Conservation (phyloP, 2,329 filamentous ascomycete genomes). For the Epichloe aotearoae region DNA sequence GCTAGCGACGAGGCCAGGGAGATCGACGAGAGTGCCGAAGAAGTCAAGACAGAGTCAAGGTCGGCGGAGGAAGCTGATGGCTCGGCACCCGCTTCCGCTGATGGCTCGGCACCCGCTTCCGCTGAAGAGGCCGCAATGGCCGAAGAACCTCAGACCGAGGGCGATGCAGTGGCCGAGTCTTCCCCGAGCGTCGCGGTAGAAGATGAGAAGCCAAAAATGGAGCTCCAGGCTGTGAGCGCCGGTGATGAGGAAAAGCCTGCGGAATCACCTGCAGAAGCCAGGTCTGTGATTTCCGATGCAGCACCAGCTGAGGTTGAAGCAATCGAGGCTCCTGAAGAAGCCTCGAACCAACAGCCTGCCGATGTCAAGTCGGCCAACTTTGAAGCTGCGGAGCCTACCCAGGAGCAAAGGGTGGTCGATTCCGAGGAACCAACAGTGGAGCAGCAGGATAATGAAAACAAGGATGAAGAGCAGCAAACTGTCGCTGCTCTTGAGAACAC, state of each 20-base stretch:
- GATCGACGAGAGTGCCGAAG: not conserved
- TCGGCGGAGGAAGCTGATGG: constrained; percentile 1
- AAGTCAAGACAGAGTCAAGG: not conserved
- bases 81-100: not conserved
- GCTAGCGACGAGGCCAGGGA: not conserved
- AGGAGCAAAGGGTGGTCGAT: not conserved
- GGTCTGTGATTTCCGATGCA: not conserved
- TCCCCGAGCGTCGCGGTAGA: not conserved
- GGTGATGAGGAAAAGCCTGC: not conserved
- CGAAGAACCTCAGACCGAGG: not conserved
- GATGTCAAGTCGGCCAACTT: not conserved
- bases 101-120: not conserved
- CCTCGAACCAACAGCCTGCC: not conserved
- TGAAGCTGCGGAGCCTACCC: not conserved
- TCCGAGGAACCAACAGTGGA: not conserved
- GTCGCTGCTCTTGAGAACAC: not conserved
- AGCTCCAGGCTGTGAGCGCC: not conserved
- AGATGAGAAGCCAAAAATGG: not conserved
- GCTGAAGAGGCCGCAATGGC: constrained; percentile 1
- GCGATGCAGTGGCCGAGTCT: not conserved
- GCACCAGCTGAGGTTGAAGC: not conserved
- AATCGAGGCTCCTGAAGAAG: not conserved
- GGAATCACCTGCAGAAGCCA: not conserved
- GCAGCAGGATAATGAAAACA: not conserved
- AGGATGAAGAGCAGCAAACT: not conserved